Evolutionary conservation across 139 green algal genomes (phyloP).

Genomic region (Chlamydomonas schloesseri): DNA sequence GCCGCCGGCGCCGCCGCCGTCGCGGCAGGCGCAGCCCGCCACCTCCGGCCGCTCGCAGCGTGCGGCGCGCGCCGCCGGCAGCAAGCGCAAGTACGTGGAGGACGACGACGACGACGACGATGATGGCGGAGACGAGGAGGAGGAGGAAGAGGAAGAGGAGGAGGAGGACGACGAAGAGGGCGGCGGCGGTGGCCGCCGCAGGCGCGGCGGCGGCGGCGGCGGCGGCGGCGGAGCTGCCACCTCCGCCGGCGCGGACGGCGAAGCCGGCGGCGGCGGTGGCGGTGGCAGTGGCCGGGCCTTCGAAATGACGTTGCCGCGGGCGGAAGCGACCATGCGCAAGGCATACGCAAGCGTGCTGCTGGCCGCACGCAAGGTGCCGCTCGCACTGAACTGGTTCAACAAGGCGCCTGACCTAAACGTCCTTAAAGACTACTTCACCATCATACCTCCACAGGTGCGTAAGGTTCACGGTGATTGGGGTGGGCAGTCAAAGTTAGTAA

Average conservation of each 20-base stretch:
- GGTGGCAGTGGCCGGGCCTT: too few species aligned
- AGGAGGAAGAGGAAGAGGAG: not conserved
- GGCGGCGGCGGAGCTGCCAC: not conserved
- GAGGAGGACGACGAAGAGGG: not conserved
- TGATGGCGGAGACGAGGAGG: not conserved
- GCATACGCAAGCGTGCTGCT: not conserved
- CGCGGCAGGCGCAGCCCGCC: not conserved
- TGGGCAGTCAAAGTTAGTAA: not conserved
- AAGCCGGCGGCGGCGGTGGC: not conserved
- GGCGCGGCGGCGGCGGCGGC: not conserved
- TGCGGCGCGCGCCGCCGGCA: not conserved
- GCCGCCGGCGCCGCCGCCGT: not conserved
- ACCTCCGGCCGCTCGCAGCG: not conserved
- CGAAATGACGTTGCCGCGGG: not conserved
- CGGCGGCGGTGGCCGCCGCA: not conserved
- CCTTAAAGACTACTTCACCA: not conserved
- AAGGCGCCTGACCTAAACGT: not conserved
- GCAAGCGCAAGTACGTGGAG: not conserved
- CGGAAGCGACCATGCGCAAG: conserved; percentile 28
- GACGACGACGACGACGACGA: not conserved
- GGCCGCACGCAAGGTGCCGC: not conserved
- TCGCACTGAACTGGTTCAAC: not conserved
- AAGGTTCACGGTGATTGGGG: not conserved
- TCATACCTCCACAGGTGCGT: conserved; percentile 1
- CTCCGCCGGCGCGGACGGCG: not conserved